Base-by-base conservation (phyloP, 2,329 filamentous ascomycete genomes). In the Pestalotiopsis sp. region DNA sequence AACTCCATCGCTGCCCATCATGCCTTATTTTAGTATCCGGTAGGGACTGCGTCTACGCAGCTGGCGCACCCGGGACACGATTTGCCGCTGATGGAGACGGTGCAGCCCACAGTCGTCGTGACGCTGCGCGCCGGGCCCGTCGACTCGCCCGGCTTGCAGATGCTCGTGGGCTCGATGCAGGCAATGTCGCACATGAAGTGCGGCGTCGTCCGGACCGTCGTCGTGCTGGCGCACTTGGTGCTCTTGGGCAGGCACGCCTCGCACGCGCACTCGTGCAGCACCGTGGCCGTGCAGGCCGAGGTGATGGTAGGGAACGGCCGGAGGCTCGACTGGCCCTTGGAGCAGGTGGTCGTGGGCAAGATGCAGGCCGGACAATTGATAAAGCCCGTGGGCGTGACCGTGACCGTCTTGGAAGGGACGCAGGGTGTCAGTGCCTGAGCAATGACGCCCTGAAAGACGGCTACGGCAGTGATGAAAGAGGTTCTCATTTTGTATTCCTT, bases 111-210 rank as follows among this genome's bases (percentile, higher is more conserved):
- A 9, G 59, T 62, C 17, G 36, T 62, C 23, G 59, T 62, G 20
- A 62, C n/a, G 27, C 23, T 62, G 12, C 11, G 9, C 23, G 59
- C 12, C 23, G 59, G 59, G 12, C 59, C 59, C n/a, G 59, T 62
- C 14, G 59, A n/a, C 59, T 62, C 59, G n/a, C 59, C 59, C 14
- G 27, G 27, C 59, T 62, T 62, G 59, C 59, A 62, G 27, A 31
- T 41, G 36, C 59, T 62, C 9, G 14, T 12, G n/a, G 59, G 27
- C 36, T 17, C n/a, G 59, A 62, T 62, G 36, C 59, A 62, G 27
- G 59, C 59, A 6, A 62, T 62, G 13, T 62, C 59, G 31, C 59
- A 62, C 4, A 38, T 38, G 31, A 39, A 25, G 12, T 11, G 27
- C 17, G 59, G 59, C 23, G 12, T 31, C 59, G 31, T 12, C 59